Conservation (phyloP, 768 basidiomycete genomes). For the Pleurotus giganteus region DNA sequence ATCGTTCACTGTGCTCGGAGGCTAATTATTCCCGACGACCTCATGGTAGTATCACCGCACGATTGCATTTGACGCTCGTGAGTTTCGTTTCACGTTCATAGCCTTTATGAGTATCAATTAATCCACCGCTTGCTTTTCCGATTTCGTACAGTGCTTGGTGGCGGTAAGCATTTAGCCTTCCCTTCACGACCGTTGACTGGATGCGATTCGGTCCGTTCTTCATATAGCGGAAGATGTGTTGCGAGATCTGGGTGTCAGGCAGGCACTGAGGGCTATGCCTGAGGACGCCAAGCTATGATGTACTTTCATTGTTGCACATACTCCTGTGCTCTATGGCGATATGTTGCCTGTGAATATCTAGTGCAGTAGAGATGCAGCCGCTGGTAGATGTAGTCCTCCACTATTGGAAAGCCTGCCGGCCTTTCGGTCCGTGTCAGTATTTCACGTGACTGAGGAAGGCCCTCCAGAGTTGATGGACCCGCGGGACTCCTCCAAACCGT, state of each 20-base stretch:
- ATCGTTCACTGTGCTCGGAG: background rate
- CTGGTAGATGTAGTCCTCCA: too few species aligned
- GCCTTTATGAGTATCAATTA: background rate
- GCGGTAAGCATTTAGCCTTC: slow-evolving; percentile 12
- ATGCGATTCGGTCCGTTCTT: background rate
- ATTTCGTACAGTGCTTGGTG: slow-evolving; percentile 13
- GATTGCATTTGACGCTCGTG: slow-evolving; percentile 62
- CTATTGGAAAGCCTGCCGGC: too few species aligned
- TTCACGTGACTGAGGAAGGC: too few species aligned
- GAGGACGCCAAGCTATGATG: slow-evolving; percentile 47
- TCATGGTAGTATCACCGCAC: slow-evolving; percentile 57
- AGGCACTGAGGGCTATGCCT: slow-evolving; percentile 71
- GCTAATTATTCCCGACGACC: background rate
- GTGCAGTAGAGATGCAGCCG: too few species aligned
- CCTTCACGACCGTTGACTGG: background rate
- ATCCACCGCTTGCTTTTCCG: background rate
- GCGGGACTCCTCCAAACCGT: too few species aligned
- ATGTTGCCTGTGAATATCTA: too few species aligned
- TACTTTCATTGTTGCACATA: background rate
- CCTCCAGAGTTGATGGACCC: too few species aligned
- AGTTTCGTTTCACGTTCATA: slow-evolving; percentile 49
- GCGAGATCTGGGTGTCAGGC: slow-evolving; percentile 53
- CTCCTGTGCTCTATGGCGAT: background rate
- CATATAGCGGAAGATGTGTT: slow-evolving; percentile 64
- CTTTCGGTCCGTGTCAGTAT: too few species aligned